Conservation (phyloP, 2,329 filamentous ascomycete genomes). For the Phyllosticta ampelicida region DNA sequence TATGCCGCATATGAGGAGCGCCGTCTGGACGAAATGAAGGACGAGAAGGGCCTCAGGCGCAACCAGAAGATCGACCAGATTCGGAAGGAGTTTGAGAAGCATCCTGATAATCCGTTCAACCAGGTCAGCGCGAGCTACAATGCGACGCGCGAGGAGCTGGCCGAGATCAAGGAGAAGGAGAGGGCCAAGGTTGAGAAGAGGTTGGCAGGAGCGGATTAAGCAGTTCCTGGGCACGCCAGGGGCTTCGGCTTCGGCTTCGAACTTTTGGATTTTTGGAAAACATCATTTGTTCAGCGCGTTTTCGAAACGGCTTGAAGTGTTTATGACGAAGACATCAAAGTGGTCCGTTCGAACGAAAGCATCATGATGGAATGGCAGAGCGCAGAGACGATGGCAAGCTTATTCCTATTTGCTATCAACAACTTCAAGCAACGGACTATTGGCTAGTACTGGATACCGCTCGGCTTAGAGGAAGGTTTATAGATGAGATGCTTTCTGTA, state of each 20-base stretch:
- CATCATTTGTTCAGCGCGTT: not conserved
- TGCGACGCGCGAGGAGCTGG: constrained; percentile 65
- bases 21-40: constrained; percentile 72
- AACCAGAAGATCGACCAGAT: constrained; percentile 79
- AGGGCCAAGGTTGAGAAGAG: constrained; percentile 64
- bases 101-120: constrained; percentile 91
- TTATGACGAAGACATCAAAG: not conserved
- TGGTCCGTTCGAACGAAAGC: not conserved
- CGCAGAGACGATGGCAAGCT: not conserved
- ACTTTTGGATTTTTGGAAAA: not conserved
- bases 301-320: not conserved
- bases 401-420: not conserved
- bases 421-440: not conserved
- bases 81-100: constrained; percentile 87
- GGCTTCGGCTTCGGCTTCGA: no score
- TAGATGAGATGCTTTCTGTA: no score
- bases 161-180: constrained; percentile 54
- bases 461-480: not conserved
- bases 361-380: not conserved
- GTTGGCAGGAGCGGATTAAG: constrained; percentile 33
- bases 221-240: no score
- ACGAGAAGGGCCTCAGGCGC: constrained; percentile 68
- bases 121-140: constrained; percentile 69
- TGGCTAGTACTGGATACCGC: not conserved
- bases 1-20: constrained; percentile 74